Base-by-base conservation (phyloP, 257 asterid species). In the Penstemon newberryi region DNA sequence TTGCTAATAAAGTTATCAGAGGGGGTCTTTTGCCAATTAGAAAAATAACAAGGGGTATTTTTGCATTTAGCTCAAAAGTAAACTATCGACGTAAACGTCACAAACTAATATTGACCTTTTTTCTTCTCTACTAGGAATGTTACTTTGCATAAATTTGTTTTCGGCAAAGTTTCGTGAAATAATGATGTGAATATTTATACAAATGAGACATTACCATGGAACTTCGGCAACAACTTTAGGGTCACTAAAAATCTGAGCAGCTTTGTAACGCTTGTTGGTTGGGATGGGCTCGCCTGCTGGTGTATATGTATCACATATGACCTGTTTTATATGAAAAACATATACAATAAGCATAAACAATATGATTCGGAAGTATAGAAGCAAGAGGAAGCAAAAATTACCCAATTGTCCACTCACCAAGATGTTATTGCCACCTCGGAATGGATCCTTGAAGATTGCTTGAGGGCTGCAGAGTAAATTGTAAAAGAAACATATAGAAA, bases 241-340 rank as follows among this genome's bases (percentile, higher is more conserved):
- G 79, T 94, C 80, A 5, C 96, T 87, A 77, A 94, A 94, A 74
- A 94, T 40, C 79, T 91, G 85, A 74, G 99, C 96, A 73, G 99
- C 99, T 75, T 52, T 83, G 77, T 81, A 50, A 60, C 99, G 96
- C 74, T 91, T 94, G 90, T 94, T 94, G 4, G 97, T 91, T 10
- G 99, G 99, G 66, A 94, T 91, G 43, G 97, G 99, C 81, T 87
- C 96, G 6, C 99, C 99, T 55, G 87, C 86, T 56, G 99, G 99
- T 0, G 99, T 94, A 74, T 94, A 94, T 49, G 97, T 53, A 65
- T 94, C 99, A 52, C 99, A 91, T 51, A 94, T 83, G 33, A 93
- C 99, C 99, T 93, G 77, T 78, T 75, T 69, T 33, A 56, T 69
- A 41, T 54, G 11, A 66, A 50, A 43, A 5, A 68, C 19, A 39